A percentile compares a stretch with the other conserved stretches of the same genome.
phyloP scores from a whole-genome alignment of 1,284 basidiomycete genomes.

The Cutaneotrichosporon sp. region DNA sequence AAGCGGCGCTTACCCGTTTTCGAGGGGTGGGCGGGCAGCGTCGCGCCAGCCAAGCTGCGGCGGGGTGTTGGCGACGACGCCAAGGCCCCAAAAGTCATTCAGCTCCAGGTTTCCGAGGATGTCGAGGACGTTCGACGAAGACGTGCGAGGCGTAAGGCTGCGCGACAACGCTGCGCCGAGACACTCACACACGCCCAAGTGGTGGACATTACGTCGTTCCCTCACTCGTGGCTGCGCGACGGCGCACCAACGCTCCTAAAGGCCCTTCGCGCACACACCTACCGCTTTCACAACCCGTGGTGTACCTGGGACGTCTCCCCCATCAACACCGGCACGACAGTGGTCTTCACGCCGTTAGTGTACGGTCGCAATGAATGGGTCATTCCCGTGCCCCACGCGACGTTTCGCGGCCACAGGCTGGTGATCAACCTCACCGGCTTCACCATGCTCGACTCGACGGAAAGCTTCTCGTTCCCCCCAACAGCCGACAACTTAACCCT shows the following conservation, averaged over 20 bases:
- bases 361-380: constrained; percentile 1
- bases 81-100: no score
- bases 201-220: not conserved
- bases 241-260: not conserved
- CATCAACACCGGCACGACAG: not conserved
- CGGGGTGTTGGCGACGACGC: no score
- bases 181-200: not conserved
- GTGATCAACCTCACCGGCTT: not conserved
- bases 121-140: not conserved
- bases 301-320: not conserved
- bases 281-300: constrained; percentile 1
- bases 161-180: not conserved
- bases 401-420: not conserved
- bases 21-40: not conserved
- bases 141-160: not conserved
- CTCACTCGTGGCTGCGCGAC: not conserved
- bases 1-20: not conserved
- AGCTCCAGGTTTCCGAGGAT: not conserved
- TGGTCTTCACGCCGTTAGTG: not conserved
- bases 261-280: not conserved
- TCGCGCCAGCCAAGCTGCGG: not conserved
- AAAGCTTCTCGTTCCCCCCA: not conserved
- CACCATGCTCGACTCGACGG: not conserved
- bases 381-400: not conserved
- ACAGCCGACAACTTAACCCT: not conserved